Conservation (phyloP, 257 asterid species). For the Nicotiana noctiflora region DNA sequence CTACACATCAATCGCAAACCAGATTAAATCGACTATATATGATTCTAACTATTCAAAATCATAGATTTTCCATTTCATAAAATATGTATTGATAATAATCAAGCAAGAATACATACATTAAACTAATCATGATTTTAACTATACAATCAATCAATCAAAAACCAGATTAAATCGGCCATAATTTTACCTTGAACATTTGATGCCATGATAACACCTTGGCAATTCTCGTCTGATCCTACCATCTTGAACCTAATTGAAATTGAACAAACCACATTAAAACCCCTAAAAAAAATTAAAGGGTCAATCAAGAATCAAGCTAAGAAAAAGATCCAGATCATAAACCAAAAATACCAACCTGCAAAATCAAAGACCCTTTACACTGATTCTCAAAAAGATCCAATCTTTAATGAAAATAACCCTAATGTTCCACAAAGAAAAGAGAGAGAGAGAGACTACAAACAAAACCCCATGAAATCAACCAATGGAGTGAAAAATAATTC, state of each 20-base stretch:
- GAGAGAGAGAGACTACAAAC: constrained; percentile 15
- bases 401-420: neutral
- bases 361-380: neutral
- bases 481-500: neutral
- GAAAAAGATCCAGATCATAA: constrained; percentile 1
- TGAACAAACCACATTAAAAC: neutral
- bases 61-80: too few species aligned
- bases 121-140: too few species aligned
- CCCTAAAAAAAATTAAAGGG: neutral
- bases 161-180: neutral
- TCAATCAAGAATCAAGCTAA: constrained; percentile 5
- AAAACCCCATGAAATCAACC: constrained; percentile 20
- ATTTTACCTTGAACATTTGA: constrained; percentile 45
- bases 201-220: constrained; percentile 33
- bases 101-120: too few species aligned
- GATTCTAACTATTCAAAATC: too few species aligned
- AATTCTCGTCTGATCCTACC: constrained; percentile 72
- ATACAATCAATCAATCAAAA: neutral
- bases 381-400: neutral
- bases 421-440: neutral
- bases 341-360: neutral
- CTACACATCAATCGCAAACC: neutral
- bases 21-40: neutral
- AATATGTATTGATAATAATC: too few species aligned
- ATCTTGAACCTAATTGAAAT: constrained; percentile 26